Evolutionary conservation across 2,329 filamentous ascomycete genomes (phyloP).

Genomic region (Fusarium hainanense): DNA sequence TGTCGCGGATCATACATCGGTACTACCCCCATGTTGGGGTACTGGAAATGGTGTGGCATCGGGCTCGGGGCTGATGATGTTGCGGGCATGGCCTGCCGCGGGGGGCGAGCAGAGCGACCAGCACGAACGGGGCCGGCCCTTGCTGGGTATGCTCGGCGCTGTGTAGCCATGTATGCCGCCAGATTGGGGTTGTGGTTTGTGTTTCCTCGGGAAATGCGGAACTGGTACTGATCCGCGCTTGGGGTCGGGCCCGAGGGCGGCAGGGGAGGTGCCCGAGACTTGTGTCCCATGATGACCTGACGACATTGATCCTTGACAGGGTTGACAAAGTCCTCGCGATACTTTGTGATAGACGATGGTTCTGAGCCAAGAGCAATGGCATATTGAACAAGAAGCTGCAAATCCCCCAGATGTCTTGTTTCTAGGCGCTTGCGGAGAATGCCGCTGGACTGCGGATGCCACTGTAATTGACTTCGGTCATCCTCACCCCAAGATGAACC

Average conservation of each 20-base stretch:
- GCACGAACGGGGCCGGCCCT: constrained; percentile 45
- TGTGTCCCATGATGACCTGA: constrained; percentile 51
- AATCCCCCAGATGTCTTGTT: constrained; percentile 57
- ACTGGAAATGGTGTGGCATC: constrained; percentile 43
- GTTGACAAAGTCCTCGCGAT: constrained; percentile 51
- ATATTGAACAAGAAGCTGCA: constrained; percentile 54
- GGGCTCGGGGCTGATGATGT: constrained; percentile 25
- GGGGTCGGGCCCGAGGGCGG: constrained; percentile 42
- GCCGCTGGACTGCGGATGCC: constrained; percentile 57
- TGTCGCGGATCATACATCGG: constrained; percentile 47
- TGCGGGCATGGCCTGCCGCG: constrained; percentile 39
- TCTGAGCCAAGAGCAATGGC: constrained; percentile 54
- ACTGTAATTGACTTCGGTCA: constrained; percentile 51
- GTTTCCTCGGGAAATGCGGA: constrained; percentile 51
- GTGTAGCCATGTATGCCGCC: constrained; percentile 51
- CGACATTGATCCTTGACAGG: constrained; percentile 53
- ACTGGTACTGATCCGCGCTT: constrained; percentile 50
- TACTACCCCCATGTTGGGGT: constrained; percentile 34
- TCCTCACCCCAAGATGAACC: constrained; percentile 51
- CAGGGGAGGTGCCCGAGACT: constrained; percentile 40
- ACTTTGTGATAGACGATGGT: constrained; percentile 43
- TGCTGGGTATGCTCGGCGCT: constrained; percentile 50
- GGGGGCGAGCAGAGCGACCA: constrained; percentile 48
- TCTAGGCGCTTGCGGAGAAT: constrained; percentile 58
- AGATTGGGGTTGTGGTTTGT: constrained; percentile 51